Base-by-base conservation (phyloP, 73 alveolate species). In the Paramecium pentaurelia region DNA sequence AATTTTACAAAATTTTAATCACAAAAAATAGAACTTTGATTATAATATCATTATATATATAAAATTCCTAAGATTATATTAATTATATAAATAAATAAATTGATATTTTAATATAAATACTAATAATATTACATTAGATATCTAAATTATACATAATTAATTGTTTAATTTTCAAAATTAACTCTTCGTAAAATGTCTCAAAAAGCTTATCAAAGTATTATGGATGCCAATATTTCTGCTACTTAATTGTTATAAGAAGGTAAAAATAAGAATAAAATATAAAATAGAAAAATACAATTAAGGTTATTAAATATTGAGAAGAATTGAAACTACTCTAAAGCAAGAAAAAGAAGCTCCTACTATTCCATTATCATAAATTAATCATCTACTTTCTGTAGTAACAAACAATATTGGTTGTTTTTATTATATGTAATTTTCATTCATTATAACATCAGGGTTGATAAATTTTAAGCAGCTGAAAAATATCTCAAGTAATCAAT, bases 161-260 rank as follows among this genome's bases (percentile, higher is more conserved):
- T 54, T 54, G 70, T 54, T 54, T 54, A 54, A 54, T 54, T 54
- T 54, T 54, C 70, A 54, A 54, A 54, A 54, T 18, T 54, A 18
- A 54, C 32, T 54, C 70, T 54, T 54, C 32, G 70, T 54, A 25
- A 68, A 75, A 80, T 80, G 91, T 80, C 91, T 44, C 73, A 80
- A 80, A 80, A 80, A 47, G 91, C 91, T 3, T 80, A 80, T 80
- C 30, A 80, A 42, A 80, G 91, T 80, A 80, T 80, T 6, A 80
- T 80, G 91, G 91, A 80, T 80, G 91, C 91, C 45, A 80, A 80
- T 32, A 80, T 80, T 12, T 27, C 47, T 8, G 91, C 91, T 49
- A 80, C 91, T n/a, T 49, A 80, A 80, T 80, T 80, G 44, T 7
- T 80, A 22, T 0, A 80, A 22, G 91, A 80, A 80, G 71, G 91